phyloP scores from a whole-genome alignment of 768 basidiomycete genomes.

The Termitomyces sp. region DNA sequence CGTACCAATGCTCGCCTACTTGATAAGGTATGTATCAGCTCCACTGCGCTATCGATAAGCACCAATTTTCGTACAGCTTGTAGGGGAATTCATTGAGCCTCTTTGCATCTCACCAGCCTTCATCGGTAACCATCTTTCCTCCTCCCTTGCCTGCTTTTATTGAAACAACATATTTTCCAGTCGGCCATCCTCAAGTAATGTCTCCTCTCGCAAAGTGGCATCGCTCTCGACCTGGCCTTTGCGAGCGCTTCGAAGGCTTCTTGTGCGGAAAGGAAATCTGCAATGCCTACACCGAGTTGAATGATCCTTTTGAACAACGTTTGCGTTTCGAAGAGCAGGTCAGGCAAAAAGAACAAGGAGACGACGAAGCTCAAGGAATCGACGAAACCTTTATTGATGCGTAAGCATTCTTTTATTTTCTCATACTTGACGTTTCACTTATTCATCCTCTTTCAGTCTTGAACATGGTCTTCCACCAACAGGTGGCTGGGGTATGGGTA shows the following conservation, averaged over 20 bases:
- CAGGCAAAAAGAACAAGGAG: conserved; percentile 92
- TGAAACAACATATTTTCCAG: conserved; percentile 26
- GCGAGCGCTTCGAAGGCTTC: conserved; percentile 98
- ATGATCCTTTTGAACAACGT: conserved; percentile 96
- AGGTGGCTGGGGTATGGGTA: conserved; percentile 95
- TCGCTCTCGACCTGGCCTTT: conserved; percentile 92
- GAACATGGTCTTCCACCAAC: conserved; percentile 98
- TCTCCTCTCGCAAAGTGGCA: conserved; percentile 99
- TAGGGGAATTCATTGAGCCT: conserved; percentile 96
- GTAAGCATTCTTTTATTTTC: conserved; percentile 40
- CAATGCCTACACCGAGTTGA: conserved; percentile 99
- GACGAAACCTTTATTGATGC: conserved; percentile 96
- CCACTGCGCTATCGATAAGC: neutral
- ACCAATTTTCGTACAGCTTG: conserved; percentile 50
- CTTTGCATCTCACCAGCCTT: conserved; percentile 96
- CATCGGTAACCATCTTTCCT: conserved; percentile 56
- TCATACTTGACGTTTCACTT: conserved; percentile 2
- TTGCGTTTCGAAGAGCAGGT: conserved; percentile 93
- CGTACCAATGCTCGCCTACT: conserved; percentile 91
- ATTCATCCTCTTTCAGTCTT: conserved; percentile 44
- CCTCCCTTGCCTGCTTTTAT: conserved; percentile 1
- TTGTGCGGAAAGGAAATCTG: conserved; percentile 98
- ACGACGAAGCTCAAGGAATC: conserved; percentile 96
- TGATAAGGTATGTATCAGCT: conserved; percentile 63
- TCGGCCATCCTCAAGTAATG: conserved; percentile 99